Conservation (phyloP, 805 yeast species). For the Groenewaldozyma salmanticensis region DNA sequence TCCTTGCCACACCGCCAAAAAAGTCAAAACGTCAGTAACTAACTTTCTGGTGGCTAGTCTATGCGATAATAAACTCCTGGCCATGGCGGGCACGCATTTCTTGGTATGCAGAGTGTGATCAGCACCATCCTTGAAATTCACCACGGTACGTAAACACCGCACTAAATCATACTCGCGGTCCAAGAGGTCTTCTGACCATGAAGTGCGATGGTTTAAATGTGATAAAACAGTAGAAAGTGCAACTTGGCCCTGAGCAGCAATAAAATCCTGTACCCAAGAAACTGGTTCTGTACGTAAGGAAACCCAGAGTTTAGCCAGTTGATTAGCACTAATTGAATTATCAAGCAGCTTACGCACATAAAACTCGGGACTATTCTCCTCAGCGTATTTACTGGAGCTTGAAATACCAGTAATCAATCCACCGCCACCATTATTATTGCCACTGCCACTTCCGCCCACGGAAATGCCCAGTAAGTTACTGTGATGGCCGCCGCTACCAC, state of each 20-base stretch:
- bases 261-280: constrained; percentile 70
- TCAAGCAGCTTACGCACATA: constrained; percentile 69
- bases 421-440: constrained; percentile 16
- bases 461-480: constrained; percentile 2
- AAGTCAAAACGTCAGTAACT: constrained; percentile 67
- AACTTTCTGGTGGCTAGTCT: constrained; percentile 64
- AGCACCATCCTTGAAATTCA: constrained; percentile 56
- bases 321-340: constrained; percentile 54
- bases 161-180: constrained; percentile 71
- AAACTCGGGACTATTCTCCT: constrained; percentile 50
- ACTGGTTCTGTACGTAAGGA: constrained; percentile 84
- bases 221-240: constrained; percentile 61
- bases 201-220: constrained; percentile 34
- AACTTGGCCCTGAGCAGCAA: constrained; percentile 73
- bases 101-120: constrained; percentile 39
- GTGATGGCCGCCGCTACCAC: constrained; percentile 5
- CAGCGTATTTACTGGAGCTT: not conserved
- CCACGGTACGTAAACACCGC: constrained; percentile 64
- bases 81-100: constrained; percentile 47
- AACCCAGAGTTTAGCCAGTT: constrained; percentile 79
- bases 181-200: constrained; percentile 34
- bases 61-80: constrained; percentile 67
- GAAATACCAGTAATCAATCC: not conserved
- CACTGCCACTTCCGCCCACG: constrained; percentile 19
- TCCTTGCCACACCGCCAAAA: constrained; percentile 37